Evolutionary conservation across 208 protist species (phyloP), one percentile per base, ranked within the genome.

Genomic region (Trypanosoma cruzi): DNA sequence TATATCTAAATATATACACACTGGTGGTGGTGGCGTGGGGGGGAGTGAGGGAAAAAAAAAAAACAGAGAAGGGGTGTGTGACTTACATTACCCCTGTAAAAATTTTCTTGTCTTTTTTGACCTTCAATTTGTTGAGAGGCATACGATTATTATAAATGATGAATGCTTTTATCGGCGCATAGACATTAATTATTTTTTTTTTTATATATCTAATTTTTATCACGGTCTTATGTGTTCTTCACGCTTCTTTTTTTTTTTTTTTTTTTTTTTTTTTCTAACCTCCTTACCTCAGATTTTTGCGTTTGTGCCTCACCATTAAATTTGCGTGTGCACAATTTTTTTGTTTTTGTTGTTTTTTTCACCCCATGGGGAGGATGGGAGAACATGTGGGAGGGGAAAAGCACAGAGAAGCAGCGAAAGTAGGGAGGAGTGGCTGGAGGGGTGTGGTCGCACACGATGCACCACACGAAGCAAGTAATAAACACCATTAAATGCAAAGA

Each of bases 161-260:
- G 22, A 53, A 53, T 53, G 48, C 48, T 20, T 26, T 11, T 53
- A 28, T 53, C 48, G 22, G 48, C 48, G 48, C 22, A 53, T 53
- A 53, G 4, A 10, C 36, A 40, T 40, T 10, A 40, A 13, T 53
- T 4, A 53, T 53, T 28, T 53, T 4, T 53, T 53, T 53, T 53
- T 26, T 53, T 53, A 7, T 53, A 20, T 4, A 11, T 59, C 28
- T 28, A 31, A n/a, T 34, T 59, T 28, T 28, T 59, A 22, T 59
- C 26, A n/a, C n/a, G n/a, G n/a, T n/a, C n/a, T n/a, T n/a, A 32
- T 59, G 13, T 18, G 7, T 18, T 59, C 26, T 4, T 34, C 26
- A 28, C n/a, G n/a, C n/a, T 44, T 62, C 10, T 62, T 62, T 62
- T 62, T n/a, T 37, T 5, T 2, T 31, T 62, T 40, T 28, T 13